Base-by-base conservation (phyloP, 225 moss, liverwort and hornwort species). In the Lunularia cruciata region DNA sequence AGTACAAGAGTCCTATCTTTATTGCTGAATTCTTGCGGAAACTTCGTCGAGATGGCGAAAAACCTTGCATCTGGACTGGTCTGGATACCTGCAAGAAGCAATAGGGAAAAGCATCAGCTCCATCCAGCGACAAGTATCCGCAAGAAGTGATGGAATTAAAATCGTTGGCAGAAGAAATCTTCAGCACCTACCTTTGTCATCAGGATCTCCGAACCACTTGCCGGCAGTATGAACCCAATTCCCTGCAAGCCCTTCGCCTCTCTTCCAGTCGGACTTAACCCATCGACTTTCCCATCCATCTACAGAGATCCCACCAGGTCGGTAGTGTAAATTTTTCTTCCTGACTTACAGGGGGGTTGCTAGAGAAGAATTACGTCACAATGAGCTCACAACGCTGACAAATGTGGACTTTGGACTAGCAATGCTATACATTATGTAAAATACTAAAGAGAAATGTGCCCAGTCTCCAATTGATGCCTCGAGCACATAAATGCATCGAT, bases 241-340 rank as follows among this genome's bases (percentile, higher is more conserved):
- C 47, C 95, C 95, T 55, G 88, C 72, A 22, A 92, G 82, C 8
- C 95, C 95, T 39, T 91, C 89, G 66, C 57, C 78, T 42, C 85
- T 86, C 83, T 75, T 95, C 89, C 89, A 95, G 53, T 95, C 83
- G 2, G 91, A 95, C 59, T 71, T 83, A 19, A 92, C 84, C 95
- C 95, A 95, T 37, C 84, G 81, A 59, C 79, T 79, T 72, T 91
- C 89, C 94, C 94, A 94, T 45, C 82, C 89, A 76, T 94, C 94
- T 94, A 37, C 19, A 70, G 22, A 45, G n/a, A n/a, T n/a, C n/a
- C n/a, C n/a, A n/a, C n/a, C n/a, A n/a, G n/a, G n/a, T n/a, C n/a
- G n/a, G n/a, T n/a, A n/a, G n/a, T n/a, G n/a, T n/a, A n/a, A n/a
- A n/a, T n/a, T n/a, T n/a, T n/a, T n/a, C n/a, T n/a, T n/a, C n/a